These are phyloP conservation scores for Coelastrella sp. DNA, from an alignment of 139 green algal species.

Conservation along the genomic window DNA sequence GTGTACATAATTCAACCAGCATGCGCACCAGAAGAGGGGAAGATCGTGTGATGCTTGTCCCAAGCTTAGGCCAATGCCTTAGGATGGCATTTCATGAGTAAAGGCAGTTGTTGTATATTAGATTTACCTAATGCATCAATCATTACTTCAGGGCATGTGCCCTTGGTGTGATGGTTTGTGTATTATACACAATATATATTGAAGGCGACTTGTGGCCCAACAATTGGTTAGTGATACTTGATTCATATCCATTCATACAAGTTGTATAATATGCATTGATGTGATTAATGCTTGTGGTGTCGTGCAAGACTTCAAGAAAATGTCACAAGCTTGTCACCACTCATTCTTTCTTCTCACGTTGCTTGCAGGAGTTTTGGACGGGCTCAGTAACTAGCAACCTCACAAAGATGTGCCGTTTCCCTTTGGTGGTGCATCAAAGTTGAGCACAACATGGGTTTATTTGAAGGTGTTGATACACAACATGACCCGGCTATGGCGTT, in stretches of 20 bases:
- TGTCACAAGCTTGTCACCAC: neutral
- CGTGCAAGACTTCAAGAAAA: neutral
- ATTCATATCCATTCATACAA: neutral
- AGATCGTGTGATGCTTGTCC: no score
- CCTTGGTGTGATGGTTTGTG: neutral
- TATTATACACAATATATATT: no score
- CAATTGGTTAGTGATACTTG: neutral
- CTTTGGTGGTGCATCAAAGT: constrained; percentile 14
- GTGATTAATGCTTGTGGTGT: neutral
- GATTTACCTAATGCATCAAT: no score
- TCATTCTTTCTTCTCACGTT: neutral
- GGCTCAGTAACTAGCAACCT: constrained; percentile 5
- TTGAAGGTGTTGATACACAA: no score
- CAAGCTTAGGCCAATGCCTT: no score
- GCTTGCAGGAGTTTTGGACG: constrained; percentile 33
- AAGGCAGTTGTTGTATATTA: no score
- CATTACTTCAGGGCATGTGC: no score
- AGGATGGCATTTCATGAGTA: no score
- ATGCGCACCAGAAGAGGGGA: no score
- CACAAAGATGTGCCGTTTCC: neutral
- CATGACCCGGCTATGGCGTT: no score
- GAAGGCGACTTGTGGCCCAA: neutral
- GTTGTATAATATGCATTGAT: neutral
- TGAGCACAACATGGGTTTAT: no score
- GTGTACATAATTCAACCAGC: no score